Percentiles rank a stretch among this genome's conserved stretches.
phyloP scores from a whole-genome alignment of 768 basidiomycete genomes.

The Trametes maxima region DNA sequence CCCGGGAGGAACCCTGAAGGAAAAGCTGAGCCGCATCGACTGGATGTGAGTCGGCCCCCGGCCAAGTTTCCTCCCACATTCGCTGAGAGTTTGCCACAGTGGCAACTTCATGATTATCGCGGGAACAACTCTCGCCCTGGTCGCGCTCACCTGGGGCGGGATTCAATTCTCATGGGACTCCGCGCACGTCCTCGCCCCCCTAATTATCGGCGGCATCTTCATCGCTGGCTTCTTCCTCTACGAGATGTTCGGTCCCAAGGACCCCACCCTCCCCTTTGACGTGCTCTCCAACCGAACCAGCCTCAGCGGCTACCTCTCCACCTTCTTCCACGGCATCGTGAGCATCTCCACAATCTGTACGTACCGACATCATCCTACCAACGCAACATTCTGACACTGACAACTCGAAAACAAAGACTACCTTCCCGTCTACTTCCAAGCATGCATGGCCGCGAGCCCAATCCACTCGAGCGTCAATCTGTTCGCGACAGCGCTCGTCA shows the following conservation, averaged over 20 bases:
- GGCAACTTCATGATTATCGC: conserved; percentile 31
- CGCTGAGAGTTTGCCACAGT: conserved; percentile 18
- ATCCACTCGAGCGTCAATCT: conserved; percentile 30
- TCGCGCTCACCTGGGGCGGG: conserved; percentile 40
- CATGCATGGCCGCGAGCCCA: conserved; percentile 39
- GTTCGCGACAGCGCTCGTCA: conserved; percentile 29
- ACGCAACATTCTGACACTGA: background rate
- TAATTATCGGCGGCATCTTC: conserved; percentile 38
- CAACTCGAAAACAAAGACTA: conserved; percentile 43
- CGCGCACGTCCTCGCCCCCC: conserved; percentile 37
- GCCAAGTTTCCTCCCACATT: too few relatives aligned
- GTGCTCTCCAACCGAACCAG: conserved; percentile 15
- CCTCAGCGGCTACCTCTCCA: conserved; percentile 27
- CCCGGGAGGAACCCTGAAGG: conserved; percentile 31
- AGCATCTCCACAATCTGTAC: conserved; percentile 29
- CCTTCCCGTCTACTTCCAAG: conserved; percentile 48
- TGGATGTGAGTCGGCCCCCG: conserved; percentile 22
- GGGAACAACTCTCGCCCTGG: conserved; percentile 20
- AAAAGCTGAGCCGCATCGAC: conserved; percentile 38
- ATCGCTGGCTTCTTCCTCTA: conserved; percentile 33
- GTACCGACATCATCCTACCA: conserved; percentile 13
- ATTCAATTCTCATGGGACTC: conserved; percentile 38
- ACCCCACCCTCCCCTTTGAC: conserved; percentile 15
- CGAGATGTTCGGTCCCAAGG: conserved; percentile 9
- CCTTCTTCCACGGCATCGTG: conserved; percentile 27